phyloP scores from a whole-genome alignment of 192 early-diverging fungal species.

The Backusella sp. region DNA sequence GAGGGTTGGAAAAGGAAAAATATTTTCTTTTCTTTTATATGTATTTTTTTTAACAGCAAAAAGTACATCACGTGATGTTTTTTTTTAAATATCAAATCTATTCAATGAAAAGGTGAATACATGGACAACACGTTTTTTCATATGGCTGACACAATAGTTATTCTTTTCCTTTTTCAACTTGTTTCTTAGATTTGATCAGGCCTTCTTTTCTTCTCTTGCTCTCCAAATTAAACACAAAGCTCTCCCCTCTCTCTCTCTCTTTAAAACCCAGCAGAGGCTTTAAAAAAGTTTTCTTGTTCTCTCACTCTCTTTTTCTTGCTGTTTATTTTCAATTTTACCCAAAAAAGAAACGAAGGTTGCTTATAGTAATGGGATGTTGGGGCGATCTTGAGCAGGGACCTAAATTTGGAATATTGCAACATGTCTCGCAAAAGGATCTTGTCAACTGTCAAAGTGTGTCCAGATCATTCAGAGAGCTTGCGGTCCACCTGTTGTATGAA shows the following conservation, averaged over 20 bases:
- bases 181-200: too few species aligned
- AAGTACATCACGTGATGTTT: background rate
- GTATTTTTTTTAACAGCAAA: background rate
- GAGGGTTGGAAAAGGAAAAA: background rate
- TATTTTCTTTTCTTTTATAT: background rate
- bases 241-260: background rate
- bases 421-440: background rate
- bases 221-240: background rate
- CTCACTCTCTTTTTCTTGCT: background rate
- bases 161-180: too few species aligned
- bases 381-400: background rate
- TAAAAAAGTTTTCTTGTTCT: background rate
- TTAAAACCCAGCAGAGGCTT: background rate
- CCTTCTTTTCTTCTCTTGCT: too few species aligned
- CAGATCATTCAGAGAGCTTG: background rate
- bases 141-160: too few species aligned
- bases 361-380: background rate
- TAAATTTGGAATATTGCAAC: background rate
- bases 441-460: background rate
- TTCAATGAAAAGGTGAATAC: background rate
- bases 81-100: background rate
- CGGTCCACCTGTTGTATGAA: background rate
- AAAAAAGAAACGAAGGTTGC: too few species aligned
- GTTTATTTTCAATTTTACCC: background rate
- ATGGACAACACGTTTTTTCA: too few species aligned